Percentiles rank a stretch among this genome's conserved stretches.
These are phyloP conservation scores for Lycium ferocissimum DNA, from an alignment of 257 asterid genomes.

Conservation along the genomic window DNA sequence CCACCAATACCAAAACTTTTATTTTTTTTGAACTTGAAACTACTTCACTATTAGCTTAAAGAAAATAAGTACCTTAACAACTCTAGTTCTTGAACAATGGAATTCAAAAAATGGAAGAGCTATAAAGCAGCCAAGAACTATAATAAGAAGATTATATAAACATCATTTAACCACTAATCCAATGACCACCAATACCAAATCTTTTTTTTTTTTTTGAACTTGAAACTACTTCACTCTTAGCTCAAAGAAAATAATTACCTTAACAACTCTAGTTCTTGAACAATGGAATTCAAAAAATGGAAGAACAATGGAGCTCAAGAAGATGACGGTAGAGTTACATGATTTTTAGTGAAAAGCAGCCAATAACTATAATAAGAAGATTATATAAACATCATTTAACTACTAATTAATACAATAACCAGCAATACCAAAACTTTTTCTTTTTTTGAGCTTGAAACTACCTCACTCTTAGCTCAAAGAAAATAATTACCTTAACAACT, in stretches of 20 bases:
- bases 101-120: background rate
- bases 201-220: too few species aligned
- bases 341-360: background rate
- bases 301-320: background rate
- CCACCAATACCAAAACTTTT: background rate
- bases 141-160: background rate
- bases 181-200: background rate
- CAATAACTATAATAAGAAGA: background rate
- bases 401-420: background rate
- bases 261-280: background rate
- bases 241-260: background rate
- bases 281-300: background rate
- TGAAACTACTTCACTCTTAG: background rate
- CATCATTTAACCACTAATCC: background rate
- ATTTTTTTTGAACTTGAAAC: too few species aligned
- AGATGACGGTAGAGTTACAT: background rate
- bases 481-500: constrained; percentile 22
- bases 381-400: background rate
- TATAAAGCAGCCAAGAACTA: too few species aligned
- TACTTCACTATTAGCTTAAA: background rate
- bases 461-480: background rate
- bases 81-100: background rate
- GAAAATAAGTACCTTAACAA: background rate
- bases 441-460: background rate
- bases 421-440: background rate